Base-by-base conservation (phyloP, 78 protist genomes). In the Reticulomyxa filosa region DNA sequence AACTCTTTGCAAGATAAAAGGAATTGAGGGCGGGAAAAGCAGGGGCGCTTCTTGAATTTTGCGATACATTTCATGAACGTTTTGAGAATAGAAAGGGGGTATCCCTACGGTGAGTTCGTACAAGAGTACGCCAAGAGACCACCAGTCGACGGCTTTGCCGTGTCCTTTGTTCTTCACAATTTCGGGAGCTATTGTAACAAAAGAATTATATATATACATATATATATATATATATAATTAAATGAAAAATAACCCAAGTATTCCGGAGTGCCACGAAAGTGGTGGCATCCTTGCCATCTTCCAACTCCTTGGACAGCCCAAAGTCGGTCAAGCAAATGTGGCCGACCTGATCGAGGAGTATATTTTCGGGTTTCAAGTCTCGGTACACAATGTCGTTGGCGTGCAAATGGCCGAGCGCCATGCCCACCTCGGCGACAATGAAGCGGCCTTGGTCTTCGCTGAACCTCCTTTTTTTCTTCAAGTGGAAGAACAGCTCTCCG, bases 401-500 rank as follows among this genome's bases (percentile, higher is more conserved):
- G n/a, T n/a, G n/a, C n/a, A n/a, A n/a, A n/a, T n/a, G n/a, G n/a
- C n/a, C n/a, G n/a, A n/a, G n/a, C n/a, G n/a, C n/a, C n/a, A n/a
- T n/a, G n/a, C n/a, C n/a, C n/a, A n/a, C n/a, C n/a, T n/a, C n/a
- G n/a, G n/a, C n/a, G n/a, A n/a, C n/a, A n/a, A n/a, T n/a, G n/a
- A n/a, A n/a, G n/a, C n/a, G n/a, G n/a, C n/a, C n/a, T n/a, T 10
- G 30, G 30, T 26, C 10, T 53, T 29, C 59, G 10, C 7, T 8
- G 59, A 42, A 13, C 29, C 17, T 42, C 48, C 13, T 42, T 25
- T 26, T 38, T 46, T 27, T 59, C 65, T 59, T 59, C 26, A 78
- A 56, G 70, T 93, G 97, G 27, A 92, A 25, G 64, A 93, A 91
- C 97, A 90, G 92, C 73, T 88, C 96, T 72, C 90, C 97, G 46